Evolutionary conservation across 2,329 filamentous ascomycete species (phyloP), one percentile per base, ranked within the genome.

Genomic region (Aspergillus felis): DNA sequence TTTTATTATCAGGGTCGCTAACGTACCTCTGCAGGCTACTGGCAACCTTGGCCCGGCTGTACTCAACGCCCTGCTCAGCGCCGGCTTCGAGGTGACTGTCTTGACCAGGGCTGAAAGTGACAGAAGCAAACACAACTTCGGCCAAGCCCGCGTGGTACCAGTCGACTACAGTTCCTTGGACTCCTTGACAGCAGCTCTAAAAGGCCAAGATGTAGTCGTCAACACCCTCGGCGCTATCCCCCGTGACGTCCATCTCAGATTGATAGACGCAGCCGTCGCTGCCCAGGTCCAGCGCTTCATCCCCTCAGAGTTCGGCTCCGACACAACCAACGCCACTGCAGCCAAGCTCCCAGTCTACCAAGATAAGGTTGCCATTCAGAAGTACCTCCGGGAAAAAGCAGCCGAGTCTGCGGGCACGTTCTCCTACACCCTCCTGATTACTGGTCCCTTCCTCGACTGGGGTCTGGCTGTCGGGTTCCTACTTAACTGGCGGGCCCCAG

Each of bases 391-490:
- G 52, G 24, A 65, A 1, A 57, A 66, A 3, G 48, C 49, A 41
- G 57, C 9, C 24, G 55, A 68, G 25, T 57, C 32, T 17, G 32
- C 14, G 14, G 59, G 0, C 50, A 50, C 29, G 1, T 68, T 76
- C 49, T 69, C 58, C 25, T 77, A 72, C 51, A 74, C 73, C 1
- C 28, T 66, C 2, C 52, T 74, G 5, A 60, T 64, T 50, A 72
- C 57, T 8, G 72, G 72, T 0, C 61, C 67, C 1, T 76, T 76
- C 60, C 62, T 77, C 14, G 73, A 72, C 50, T 71, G 68, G 63
- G 59, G 62, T 41, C 50, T 76, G 17, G 53, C 67, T 32, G 47
- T 69, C 1, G 71, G 71, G 2, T 80, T 86, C 62, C 51, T 83
- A 4, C 52, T 83, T 1, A 74, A 82, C 56, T 14, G 62, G 1